Evolutionary conservation across 2,329 filamentous ascomycete species (phyloP), one percentile per base, ranked within the genome.

Genomic region (Diaporthe destruens): DNA sequence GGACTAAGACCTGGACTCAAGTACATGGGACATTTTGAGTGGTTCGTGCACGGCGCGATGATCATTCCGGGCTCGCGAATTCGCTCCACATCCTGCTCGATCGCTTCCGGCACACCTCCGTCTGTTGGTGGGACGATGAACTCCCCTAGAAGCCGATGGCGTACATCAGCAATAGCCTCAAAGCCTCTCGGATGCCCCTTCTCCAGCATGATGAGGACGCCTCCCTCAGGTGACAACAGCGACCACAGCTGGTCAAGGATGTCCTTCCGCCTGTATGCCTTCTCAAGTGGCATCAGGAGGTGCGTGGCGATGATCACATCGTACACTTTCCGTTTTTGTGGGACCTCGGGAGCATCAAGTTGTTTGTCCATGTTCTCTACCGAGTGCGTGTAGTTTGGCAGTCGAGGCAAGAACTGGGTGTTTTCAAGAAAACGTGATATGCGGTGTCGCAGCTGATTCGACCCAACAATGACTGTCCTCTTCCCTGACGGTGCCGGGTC

Each of bases 171-270:
- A 53, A 99, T 90, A 18, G 94, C 93, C 80, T 98, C 96, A 76
- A 99, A 99, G 0, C 96, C 96, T 55, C 94, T 90, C 16, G 95
- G 94, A 16, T 97, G 90, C 0, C 95, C 96, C 81, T 98, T 98
- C 81, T 99, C 96, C 29, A 98, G 84, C 3, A 98, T 83, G 63
- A 98, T 89, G 6, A 99, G 86, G 18, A 99, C 89, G 47, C 96
- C 96, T 1, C 96, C 96, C 23, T 95, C 88, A 1, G 93, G 93
- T 68, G 93, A 94, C 5, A 98, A 86, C 66, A 98, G 86, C 18
- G 90, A 91, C 96, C 96, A 99, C 1, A 98, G 88, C 74, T 97
- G 98, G 79, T 97, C 91, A 25, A 98, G 85, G 68, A 96, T 87
- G 44, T 92, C 89, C 78, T 93, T 95, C 57, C 95, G 92, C 78